Evolutionary conservation across 345 rosid genomes (phyloP).

Genomic region (Geranium brycei): DNA sequence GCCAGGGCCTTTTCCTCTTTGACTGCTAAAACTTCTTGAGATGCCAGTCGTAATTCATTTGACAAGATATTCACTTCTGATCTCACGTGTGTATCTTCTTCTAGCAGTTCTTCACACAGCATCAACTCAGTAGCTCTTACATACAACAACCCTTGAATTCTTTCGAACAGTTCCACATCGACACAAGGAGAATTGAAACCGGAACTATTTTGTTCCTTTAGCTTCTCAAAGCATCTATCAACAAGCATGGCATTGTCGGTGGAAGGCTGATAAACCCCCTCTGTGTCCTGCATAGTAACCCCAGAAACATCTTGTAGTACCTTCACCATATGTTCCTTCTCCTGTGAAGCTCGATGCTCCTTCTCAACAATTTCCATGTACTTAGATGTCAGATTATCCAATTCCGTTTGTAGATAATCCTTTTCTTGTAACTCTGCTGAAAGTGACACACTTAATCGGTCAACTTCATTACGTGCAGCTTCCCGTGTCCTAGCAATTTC

Average conservation of each 20-base stretch:
- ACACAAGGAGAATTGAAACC: constrained; percentile 18
- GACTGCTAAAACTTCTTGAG: no score
- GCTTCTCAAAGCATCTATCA: constrained; percentile 42
- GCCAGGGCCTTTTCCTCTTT: constrained; percentile 4
- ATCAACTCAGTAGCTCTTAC: constrained; percentile 43
- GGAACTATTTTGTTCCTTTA: constrained; percentile 34
- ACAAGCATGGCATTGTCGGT: constrained; percentile 32
- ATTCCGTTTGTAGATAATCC: constrained; percentile 34
- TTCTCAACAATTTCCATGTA: constrained; percentile 33
- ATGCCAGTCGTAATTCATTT: no score
- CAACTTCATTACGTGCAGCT: constrained; percentile 35
- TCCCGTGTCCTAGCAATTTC: constrained; percentile 33
- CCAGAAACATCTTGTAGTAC: constrained; percentile 52
- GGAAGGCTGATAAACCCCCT: constrained; percentile 11
- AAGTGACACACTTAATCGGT: constrained; percentile 41
- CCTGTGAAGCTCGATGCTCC: constrained; percentile 27
- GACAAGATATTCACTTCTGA: no score
- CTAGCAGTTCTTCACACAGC: constrained; percentile 46
- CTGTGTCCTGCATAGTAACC: constrained; percentile 23
- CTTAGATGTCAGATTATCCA: constrained; percentile 25
- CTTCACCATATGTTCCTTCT: constrained; percentile 43
- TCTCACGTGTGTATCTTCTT: constrained; percentile 31
- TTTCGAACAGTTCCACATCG: constrained; percentile 35
- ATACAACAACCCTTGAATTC: constrained; percentile 56
- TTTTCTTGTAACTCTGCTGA: constrained; percentile 55